Evolutionary conservation across 371 early-diverging fungal genomes (phyloP).

Genomic region (Mucor velutinosus): DNA sequence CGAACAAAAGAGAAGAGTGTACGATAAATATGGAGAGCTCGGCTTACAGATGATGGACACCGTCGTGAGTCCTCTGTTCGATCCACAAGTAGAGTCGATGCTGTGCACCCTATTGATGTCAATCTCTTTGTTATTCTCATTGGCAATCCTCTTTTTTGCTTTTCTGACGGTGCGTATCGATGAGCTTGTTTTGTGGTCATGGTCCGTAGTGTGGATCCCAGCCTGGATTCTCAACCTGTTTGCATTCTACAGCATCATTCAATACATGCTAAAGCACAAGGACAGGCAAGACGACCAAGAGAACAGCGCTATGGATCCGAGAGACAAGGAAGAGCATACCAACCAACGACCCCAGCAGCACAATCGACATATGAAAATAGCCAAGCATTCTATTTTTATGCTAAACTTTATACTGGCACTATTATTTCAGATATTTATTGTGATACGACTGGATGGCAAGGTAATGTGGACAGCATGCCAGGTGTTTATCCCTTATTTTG

Average conservation of each 20-base stretch:
- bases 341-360: constrained; percentile 11
- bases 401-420: constrained; percentile 39
- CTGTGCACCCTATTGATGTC: constrained; percentile 67
- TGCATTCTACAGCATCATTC: constrained; percentile 28
- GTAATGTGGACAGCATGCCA: constrained; percentile 57
- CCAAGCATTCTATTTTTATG: constrained; percentile 18
- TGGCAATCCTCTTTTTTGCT: constrained; percentile 78
- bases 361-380: constrained; percentile 5
- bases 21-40: constrained; percentile 88
- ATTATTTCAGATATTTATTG: constrained; percentile 60
- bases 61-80: constrained; percentile 72
- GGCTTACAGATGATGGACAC: constrained; percentile 83
- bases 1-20: constrained; percentile 76
- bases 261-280: constrained; percentile 8
- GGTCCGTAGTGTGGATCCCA: constrained; percentile 77
- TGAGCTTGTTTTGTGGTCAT: constrained; percentile 67
- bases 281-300: constrained; percentile 1
- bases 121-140: constrained; percentile 54
- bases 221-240: constrained; percentile 72
- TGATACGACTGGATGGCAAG: constrained; percentile 45
- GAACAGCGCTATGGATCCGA: not conserved
- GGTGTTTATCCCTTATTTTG: constrained; percentile 76
- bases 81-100: constrained; percentile 75
- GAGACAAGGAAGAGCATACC: not conserved
- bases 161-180: constrained; percentile 82